phyloP scores from a whole-genome alignment of 768 basidiomycete genomes.

The Suillus fuscotomentosus region DNA sequence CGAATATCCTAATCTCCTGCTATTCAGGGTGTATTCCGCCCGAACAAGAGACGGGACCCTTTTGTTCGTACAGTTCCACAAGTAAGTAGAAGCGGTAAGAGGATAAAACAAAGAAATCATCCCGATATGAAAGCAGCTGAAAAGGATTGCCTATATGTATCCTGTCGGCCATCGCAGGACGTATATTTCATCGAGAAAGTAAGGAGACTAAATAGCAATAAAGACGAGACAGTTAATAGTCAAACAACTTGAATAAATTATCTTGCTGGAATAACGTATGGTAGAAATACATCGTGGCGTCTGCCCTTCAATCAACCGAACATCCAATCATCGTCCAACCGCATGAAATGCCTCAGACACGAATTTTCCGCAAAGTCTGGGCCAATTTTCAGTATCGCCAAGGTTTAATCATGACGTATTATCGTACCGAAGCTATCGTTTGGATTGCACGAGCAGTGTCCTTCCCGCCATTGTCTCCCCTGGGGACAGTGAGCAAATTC shows the following conservation, averaged over 20 bases:
- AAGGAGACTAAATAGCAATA: neutral
- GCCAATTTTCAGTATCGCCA: neutral
- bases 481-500: constrained; percentile 93
- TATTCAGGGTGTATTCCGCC: too few relatives aligned
- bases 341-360: constrained; percentile 28
- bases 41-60: too few relatives aligned
- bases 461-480: constrained; percentile 63
- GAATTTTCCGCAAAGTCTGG: constrained; percentile 29
- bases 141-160: neutral
- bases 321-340: constrained; percentile 16
- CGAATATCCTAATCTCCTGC: too few relatives aligned
- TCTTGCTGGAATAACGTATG: neutral
- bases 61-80: too few relatives aligned
- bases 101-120: too few relatives aligned
- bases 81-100: too few relatives aligned
- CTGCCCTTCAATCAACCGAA: neutral
- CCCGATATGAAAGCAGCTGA: too few relatives aligned
- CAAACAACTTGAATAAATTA: neutral
- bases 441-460: constrained; percentile 85
- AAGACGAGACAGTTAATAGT: neutral
- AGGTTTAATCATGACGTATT: neutral
- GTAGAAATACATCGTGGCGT: neutral
- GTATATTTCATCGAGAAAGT: neutral
- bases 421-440: constrained; percentile 71
- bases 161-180: neutral